Evolutionary conservation across 1,139 yeast genomes (phyloP).

Genomic region (Geotrichum europaeum): DNA sequence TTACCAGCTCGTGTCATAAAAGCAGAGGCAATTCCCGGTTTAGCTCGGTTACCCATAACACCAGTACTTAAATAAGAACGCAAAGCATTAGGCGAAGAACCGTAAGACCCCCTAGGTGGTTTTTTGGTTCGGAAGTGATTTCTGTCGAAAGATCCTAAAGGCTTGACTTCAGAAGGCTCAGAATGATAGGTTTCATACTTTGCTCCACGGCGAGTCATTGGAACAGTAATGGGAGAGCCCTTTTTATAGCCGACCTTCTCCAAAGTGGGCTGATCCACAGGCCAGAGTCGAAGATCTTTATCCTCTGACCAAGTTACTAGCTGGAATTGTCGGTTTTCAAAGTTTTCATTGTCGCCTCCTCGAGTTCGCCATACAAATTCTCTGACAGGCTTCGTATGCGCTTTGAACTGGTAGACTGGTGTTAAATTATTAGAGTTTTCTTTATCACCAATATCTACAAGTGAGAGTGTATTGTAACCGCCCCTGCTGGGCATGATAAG

Average conservation of each 20-base stretch:
- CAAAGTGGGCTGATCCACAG: constrained; percentile 55
- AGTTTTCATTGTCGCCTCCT: constrained; percentile 39
- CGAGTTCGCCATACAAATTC: constrained; percentile 84
- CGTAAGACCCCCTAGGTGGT: constrained; percentile 15
- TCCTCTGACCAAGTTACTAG: constrained; percentile 93
- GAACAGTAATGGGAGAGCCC: constrained; percentile 37
- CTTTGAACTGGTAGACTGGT: constrained; percentile 53
- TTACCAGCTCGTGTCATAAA: constrained; percentile 17
- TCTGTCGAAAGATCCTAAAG: neutral
- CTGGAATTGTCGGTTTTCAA: constrained; percentile 76
- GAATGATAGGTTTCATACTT: constrained; percentile 46
- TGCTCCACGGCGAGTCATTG: constrained; percentile 39
- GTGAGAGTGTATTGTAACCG: constrained; percentile 68
- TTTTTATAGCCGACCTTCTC: constrained; percentile 51
- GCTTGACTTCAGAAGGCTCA: constrained; percentile 38
- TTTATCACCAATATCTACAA: constrained; percentile 45
- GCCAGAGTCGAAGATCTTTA: constrained; percentile 79
- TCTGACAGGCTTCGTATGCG: constrained; percentile 77
- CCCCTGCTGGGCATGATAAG: constrained; percentile 89
- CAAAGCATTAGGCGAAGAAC: constrained; percentile 12
- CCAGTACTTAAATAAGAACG: constrained; percentile 7
- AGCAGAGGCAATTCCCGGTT: constrained; percentile 13
- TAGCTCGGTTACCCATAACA: constrained; percentile 10
- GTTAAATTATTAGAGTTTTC: constrained; percentile 19
- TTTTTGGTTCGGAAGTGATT: constrained; percentile 2